phyloP scores from a whole-genome alignment of 768 basidiomycete genomes.

The Hypholoma sublateritium region DNA sequence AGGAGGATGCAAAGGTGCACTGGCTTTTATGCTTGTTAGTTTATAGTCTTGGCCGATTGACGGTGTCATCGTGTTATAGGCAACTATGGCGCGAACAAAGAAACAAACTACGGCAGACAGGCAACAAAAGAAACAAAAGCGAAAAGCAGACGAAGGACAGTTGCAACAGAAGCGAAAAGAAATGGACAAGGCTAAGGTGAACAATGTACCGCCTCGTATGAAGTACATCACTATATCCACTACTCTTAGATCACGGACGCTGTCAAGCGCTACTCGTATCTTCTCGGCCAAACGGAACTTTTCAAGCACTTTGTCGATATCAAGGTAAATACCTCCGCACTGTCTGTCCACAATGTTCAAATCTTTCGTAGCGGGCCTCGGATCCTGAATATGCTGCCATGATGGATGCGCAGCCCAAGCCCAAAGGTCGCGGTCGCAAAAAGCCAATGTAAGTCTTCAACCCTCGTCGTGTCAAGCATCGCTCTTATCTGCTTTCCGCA shows the following conservation, averaged over 20 bases:
- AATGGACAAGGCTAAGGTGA: conserved; percentile 88
- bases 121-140: conserved; percentile 42
- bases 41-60: not conserved
- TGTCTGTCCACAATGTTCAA: conserved; percentile 1
- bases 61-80: not conserved
- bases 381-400: conserved; percentile 93
- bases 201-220: not conserved
- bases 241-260: conserved; percentile 77
- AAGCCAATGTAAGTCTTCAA: conserved; percentile 60
- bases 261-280: conserved; percentile 94
- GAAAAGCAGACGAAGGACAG: conserved; percentile 71
- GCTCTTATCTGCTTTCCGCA: conserved; percentile 23
- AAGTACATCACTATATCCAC: conserved; percentile 8
- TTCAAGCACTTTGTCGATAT: conserved; percentile 99
- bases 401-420: conserved; percentile 83
- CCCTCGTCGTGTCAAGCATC: not conserved
- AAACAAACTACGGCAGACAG: conserved; percentile 28
- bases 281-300: conserved; percentile 96
- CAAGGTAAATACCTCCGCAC: conserved; percentile 57
- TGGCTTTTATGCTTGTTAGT: conserved; percentile 12
- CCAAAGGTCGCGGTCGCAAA: conserved; percentile 83
- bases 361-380: conserved; percentile 61
- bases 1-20: conserved; percentile 37
- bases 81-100: conserved; percentile 32
- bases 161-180: conserved; percentile 71